These are phyloP conservation scores for Piper betle DNA, from an alignment of 164 flowering plant species.

Conservation along the genomic window DNA sequence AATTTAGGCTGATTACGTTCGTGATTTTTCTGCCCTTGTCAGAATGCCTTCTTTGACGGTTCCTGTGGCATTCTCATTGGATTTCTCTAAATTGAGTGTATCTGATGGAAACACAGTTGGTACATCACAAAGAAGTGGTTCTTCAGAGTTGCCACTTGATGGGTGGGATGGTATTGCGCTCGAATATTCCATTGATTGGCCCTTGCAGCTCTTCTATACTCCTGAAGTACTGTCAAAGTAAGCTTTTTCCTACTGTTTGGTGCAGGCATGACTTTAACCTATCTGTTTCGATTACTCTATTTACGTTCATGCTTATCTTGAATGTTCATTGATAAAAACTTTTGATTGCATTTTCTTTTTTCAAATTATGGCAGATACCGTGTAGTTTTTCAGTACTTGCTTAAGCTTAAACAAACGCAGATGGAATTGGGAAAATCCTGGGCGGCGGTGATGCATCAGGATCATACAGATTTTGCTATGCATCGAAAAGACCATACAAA, in stretches of 20 bases:
- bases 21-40: not conserved
- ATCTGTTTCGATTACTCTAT: not conserved
- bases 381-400: constrained; percentile 76
- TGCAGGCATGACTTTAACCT: not conserved
- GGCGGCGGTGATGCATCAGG: constrained; percentile 97
- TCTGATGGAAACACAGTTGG: constrained; percentile 35
- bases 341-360: not conserved
- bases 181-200: constrained; percentile 97
- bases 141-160: constrained; percentile 54
- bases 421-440: constrained; percentile 98
- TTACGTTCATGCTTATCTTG: not conserved
- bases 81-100: constrained; percentile 39
- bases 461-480: constrained; percentile 72
- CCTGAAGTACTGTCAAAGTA: constrained; percentile 93
- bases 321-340: not conserved
- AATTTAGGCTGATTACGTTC: not conserved
- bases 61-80: constrained; percentile 41
- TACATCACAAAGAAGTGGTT: constrained; percentile 21
- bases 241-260: constrained; percentile 13
- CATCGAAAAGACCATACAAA: constrained; percentile 39
- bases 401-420: constrained; percentile 84
- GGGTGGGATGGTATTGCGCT: constrained; percentile 99
- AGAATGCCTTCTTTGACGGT: constrained; percentile 59
- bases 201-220: constrained; percentile 82
- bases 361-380: constrained; percentile 65